Percentiles rank a stretch among this genome's conserved stretches.
Conservation (phyloP, 2,329 filamentous ascomycete genomes). For the Parastagonospora nodorum region DNA sequence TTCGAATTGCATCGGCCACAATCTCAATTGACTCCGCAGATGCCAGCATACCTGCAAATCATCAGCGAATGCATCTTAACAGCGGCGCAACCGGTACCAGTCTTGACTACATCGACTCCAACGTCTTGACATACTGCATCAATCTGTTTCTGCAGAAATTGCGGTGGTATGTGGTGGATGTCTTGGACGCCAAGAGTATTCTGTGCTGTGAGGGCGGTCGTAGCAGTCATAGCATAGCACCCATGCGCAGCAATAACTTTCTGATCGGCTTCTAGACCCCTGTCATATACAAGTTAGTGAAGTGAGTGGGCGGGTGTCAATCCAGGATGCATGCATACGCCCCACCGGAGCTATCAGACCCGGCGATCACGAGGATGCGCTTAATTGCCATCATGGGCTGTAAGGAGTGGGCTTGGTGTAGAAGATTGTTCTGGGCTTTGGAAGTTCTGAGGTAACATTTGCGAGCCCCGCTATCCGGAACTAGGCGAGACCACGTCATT, state of each 20-base stretch:
- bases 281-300: slow-evolving; percentile 47
- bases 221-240: slow-evolving; percentile 95
- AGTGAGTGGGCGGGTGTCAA: slow-evolving; percentile 13
- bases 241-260: slow-evolving; percentile 91
- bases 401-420: not conserved
- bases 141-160: slow-evolving; percentile 84
- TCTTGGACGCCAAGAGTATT: slow-evolving; percentile 85
- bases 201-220: slow-evolving; percentile 93
- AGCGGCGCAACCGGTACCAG: slow-evolving; percentile 60
- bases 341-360: slow-evolving; percentile 89
- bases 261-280: slow-evolving; percentile 93
- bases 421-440: slow-evolving; percentile 6
- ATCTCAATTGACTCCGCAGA: slow-evolving; percentile 71
- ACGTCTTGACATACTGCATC: slow-evolving; percentile 84
- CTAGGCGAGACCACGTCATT: slow-evolving; percentile 34
- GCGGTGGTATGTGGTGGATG: slow-evolving; percentile 77
- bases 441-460: slow-evolving; percentile 12
- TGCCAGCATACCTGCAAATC: slow-evolving; percentile 74
- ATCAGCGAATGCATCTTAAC: slow-evolving; percentile 6
- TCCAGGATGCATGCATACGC: slow-evolving; percentile 62
- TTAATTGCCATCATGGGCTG: slow-evolving; percentile 36
- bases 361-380: slow-evolving; percentile 79
- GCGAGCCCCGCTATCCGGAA: slow-evolving; percentile 30
- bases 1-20: slow-evolving; percentile 67
- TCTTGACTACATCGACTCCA: slow-evolving; percentile 88